phyloP scores from a whole-genome alignment of 768 basidiomycete genomes.

The Pulveroboletus ravenelii region DNA sequence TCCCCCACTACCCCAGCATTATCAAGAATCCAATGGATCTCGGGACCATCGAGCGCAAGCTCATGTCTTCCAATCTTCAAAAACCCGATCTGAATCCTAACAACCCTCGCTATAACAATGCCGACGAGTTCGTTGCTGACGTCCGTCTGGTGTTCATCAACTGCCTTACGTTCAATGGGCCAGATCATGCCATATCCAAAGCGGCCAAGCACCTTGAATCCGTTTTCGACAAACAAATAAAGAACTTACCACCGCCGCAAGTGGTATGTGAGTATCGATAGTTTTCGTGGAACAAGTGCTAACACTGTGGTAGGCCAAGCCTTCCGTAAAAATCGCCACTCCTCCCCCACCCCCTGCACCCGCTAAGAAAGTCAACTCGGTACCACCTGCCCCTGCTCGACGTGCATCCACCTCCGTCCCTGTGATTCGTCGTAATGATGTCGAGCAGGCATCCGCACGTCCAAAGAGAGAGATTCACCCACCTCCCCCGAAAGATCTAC shows the following conservation, averaged over 20 bases:
- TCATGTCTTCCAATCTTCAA: conserved; percentile 68
- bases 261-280: conserved; percentile 53
- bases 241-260: conserved; percentile 71
- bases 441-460: conserved; percentile 51
- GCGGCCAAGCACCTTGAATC: conserved; percentile 81
- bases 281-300: conserved; percentile 14
- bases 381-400: conserved; percentile 45
- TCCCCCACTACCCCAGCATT: conserved; percentile 85
- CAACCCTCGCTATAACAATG: conserved; percentile 72
- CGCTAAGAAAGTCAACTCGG: conserved; percentile 25
- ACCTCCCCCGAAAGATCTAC: conserved; percentile 86
- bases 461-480: conserved; percentile 98
- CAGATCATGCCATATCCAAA: conserved; percentile 72
- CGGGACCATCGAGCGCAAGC: conserved; percentile 85
- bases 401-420: conserved; percentile 80
- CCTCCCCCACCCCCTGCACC: conserved; percentile 38
- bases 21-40: conserved; percentile 95
- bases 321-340: conserved; percentile 38
- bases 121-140: conserved; percentile 80
- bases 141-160: conserved; percentile 88
- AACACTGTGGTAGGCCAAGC: conserved; percentile 34
- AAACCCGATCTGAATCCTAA: conserved; percentile 67
- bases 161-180: conserved; percentile 88
- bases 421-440: conserved; percentile 75
- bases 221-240: conserved; percentile 83